phyloP scores from a whole-genome alignment of 2,329 filamentous ascomycete genomes.

The Cladosporium cucumerinum region DNA sequence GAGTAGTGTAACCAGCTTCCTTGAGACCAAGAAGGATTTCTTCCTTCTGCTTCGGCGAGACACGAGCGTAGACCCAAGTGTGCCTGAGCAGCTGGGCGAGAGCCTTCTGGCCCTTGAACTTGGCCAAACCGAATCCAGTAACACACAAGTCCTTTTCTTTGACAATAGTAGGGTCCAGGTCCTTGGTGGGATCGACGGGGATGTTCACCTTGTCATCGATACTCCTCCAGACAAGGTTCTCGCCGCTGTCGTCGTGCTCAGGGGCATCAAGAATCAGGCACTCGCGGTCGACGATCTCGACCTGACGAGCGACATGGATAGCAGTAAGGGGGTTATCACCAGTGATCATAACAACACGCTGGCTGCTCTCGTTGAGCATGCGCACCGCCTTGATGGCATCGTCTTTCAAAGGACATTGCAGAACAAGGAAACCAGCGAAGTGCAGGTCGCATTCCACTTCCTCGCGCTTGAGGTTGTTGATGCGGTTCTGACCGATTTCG shows the following conservation, averaged over 20 bases:
- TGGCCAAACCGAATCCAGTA: conserved; percentile 87
- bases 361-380: conserved; percentile 98
- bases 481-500: conserved; percentile 76
- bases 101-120: conserved; percentile 77
- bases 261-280: conserved; percentile 93
- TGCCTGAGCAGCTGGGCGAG: conserved; percentile 77
- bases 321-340: conserved; percentile 97
- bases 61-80: conserved; percentile 96
- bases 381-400: conserved; percentile 90
- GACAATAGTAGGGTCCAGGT: conserved; percentile 77
- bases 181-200: conserved; percentile 76
- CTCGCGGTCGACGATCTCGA: conserved; percentile 96
- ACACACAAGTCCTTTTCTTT: conserved; percentile 88
- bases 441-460: conserved; percentile 78
- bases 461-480: conserved; percentile 93
- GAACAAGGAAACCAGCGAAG: conserved; percentile 92
- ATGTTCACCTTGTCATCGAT: conserved; percentile 87
- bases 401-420: conserved; percentile 94
- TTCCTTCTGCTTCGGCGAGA: conserved; percentile 98
- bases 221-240: conserved; percentile 87
- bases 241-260: conserved; percentile 77
- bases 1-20: conserved; percentile 93
- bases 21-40: conserved; percentile 96
- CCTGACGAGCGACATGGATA: conserved; percentile 89
- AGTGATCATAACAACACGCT: conserved; percentile 98